Evolutionary conservation across 75 land plant genomes (phyloP), one percentile per base, ranked within the genome.

Genomic region (Pinus albicaulis): DNA sequence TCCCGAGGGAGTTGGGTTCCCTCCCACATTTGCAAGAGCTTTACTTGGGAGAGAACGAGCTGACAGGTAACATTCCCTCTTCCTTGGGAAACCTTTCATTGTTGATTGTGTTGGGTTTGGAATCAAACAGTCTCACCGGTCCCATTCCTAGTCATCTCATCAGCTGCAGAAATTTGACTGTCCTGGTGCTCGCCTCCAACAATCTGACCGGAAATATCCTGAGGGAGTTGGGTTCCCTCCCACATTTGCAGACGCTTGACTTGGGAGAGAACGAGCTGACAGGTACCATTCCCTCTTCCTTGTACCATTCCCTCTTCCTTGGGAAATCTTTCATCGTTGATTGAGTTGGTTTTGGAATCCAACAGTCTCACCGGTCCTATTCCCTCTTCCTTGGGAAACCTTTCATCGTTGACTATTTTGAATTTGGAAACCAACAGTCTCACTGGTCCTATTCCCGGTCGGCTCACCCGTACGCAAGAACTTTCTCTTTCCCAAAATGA

Each of bases 251-350:
- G 5, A 20, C 63, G 1, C 57, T 80, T 34, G 38, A 64, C 20
- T 25, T 77, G 12, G 56, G 24, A n/a, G 34, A 57, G 28, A 81
- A 76, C 68, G 52, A 44, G 15, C 56, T 81, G 16, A 44, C 63
- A 20, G 83, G 83, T 12, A 28, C 70, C 55, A 75, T 28, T 28
- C 31, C 31, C 31, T 28, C 31, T 28, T 28, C 31, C 31, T 28
- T 28, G 31, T 0, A 1, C 1, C 31, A 1, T 80, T 11, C 82
- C 72, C 31, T 20, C 72, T 24, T 25, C 58, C 11, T 36, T 78
- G 16, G 80, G 80, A 44, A 59, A 62, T 22, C 41, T 80, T 80
- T n/a, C n/a, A n/a, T n/a, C n/a, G n/a, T n/a, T n/a, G n/a, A n/a
- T n/a, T n/a, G n/a, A n/a, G n/a, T n/a, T n/a, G n/a, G n/a, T n/a